Evolutionary conservation across 2,329 filamentous ascomycete genomes (phyloP), one percentile per base, ranked within the genome.

Genomic region (Aspergillus pseudoglaucus): DNA sequence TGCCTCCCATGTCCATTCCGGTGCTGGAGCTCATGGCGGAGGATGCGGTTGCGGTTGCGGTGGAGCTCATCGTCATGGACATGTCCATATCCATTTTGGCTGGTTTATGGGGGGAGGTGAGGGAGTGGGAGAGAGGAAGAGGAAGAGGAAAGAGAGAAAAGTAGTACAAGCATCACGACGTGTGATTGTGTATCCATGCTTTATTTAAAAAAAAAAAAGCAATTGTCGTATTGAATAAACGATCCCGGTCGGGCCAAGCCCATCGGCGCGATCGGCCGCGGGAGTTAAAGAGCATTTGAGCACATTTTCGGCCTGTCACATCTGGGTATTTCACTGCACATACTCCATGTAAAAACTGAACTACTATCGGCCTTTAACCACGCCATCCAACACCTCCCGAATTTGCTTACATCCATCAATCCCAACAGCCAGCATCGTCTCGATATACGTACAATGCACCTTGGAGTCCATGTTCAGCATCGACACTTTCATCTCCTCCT

Each of bases 331-430:
- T 37, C 7, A 37, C 14, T 37, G 15, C 25, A 22, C 37, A 12
- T 17, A 37, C 14, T 17, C 10, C 14, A 8, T 10, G 37, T 9
- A 39, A 18, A 18, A 17, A 4, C n/a, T n/a, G n/a, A n/a, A n/a
- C n/a, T n/a, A 38, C 35, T 38, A 38, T 15, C 35, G 15, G 35
- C 35, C 35, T 38, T 38, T 38, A 41, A 97, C 84, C 12, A 94
- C 84, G 6, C 77, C 76, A 66, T 97, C 90, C 60, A 98, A 65
- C 44, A 95, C 85, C 56, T 82, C 79, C 54, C 88, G 80, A 35
- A 97, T 83, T 64, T 90, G 85, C 69, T 85, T 89, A 68, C 91
- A 97, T 4, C 90, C 93, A 65, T 96, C 90, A 43, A 96, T 83
- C 0, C 87, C 91, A 1, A 95, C 89, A 0, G 88, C 89, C 58